Base-by-base conservation (phyloP, 192 early-diverging fungal genomes). In the Backusella parvicylindrica region DNA sequence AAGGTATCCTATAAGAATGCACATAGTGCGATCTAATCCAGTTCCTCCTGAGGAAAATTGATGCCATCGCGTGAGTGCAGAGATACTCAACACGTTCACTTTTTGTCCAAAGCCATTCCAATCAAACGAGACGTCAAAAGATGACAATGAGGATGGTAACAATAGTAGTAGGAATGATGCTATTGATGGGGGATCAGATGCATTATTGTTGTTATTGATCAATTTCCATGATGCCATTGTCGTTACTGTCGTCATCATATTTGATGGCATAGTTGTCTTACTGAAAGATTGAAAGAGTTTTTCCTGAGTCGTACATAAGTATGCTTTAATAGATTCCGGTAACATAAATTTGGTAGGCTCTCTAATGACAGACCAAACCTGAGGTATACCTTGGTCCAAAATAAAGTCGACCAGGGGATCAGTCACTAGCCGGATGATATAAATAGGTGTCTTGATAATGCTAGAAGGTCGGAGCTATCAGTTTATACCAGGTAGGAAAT, bases 331-430 rank as follows among this genome's bases (percentile, higher is more conserved):
- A 15, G 28, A 26, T 8, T 70, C 50, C 7, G 76, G 76, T 23
- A 80, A 68, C 18, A 43, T 64, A 9, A 80, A 40, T 13, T 81
- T 26, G 15, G 30, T 28, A 3, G 13, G 28, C 23, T 38, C 23
- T 35, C 36, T 21, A 26, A 70, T 16, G 12, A 41, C 21, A n/a
- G 75, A 64, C 65, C 71, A 74, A 64, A 79, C 9, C 32, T 76
- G 76, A 18, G 88, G 89, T 1, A 88, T 35, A n/a, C 75, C 50
- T 0, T 76, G 75, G 78, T 94, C 92, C 1, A 91, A 74, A 6
- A 90, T 68, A 35, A 92, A 85, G 68, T 96, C 90, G 9, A 93
- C 82, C 12, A 95, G 60, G 0, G 93, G 88, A 75, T 98, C 94
- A 7, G 91, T 90, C 21, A 91, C 12, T 26, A 75, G 80, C 64